Percentiles rank a stretch among this genome's conserved stretches.
Conservation (phyloP, 768 basidiomycete species). For the Thelephora ganbajun region DNA sequence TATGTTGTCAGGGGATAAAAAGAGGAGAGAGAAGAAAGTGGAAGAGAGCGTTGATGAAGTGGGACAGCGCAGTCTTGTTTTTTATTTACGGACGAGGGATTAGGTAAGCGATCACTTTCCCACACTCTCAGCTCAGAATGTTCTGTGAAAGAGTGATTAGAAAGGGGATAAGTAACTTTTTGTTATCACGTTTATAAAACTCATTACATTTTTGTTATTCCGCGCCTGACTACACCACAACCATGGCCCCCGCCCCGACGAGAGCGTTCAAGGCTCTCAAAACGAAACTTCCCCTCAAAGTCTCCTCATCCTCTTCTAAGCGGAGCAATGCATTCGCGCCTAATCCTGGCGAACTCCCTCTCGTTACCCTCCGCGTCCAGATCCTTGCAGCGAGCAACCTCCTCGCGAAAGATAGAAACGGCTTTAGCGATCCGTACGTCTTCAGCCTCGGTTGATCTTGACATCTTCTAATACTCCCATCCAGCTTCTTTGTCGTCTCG, state of each 20-base stretch:
- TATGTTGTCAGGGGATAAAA: constrained; percentile 1
- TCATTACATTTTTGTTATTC: no score
- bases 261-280: no score
- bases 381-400: constrained; percentile 51
- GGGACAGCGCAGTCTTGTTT: not conserved
- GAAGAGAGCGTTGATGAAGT: constrained; percentile 6
- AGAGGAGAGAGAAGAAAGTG: constrained; percentile 1
- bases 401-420: constrained; percentile 48
- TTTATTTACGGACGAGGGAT: no score
- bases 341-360: constrained; percentile 45
- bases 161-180: no score
- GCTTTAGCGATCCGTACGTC: constrained; percentile 68
- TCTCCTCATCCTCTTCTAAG: constrained; percentile 25
- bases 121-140: no score
- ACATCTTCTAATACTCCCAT: constrained; percentile 1
- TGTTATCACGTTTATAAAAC: no score
- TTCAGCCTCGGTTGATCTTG: not conserved
- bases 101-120: no score
- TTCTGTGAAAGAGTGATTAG: no score
- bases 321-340: constrained; percentile 27
- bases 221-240: not conserved
- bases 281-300: constrained; percentile 34
- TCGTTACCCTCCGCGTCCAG: constrained; percentile 55
- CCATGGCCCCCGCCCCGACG: constrained; percentile 1
- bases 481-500: constrained; percentile 59